Conservation (phyloP, 2,329 filamentous ascomycete genomes). For the Colletotrichum trifolii region DNA sequence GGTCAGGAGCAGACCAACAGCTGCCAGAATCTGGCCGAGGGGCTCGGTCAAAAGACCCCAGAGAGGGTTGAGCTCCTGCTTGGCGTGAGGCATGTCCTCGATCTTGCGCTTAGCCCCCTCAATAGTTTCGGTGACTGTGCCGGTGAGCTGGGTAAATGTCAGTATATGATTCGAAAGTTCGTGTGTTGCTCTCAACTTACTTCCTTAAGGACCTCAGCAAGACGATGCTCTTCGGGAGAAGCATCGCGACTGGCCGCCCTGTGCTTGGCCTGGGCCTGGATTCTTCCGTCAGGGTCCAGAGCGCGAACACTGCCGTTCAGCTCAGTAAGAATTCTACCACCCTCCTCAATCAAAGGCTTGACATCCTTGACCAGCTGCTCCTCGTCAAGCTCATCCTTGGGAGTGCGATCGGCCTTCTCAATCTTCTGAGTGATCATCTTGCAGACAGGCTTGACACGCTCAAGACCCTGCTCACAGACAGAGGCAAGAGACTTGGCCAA, state of each 20-base stretch:
- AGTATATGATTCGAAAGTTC: background rate
- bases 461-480: constrained; percentile 81
- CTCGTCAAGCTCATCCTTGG: constrained; percentile 89
- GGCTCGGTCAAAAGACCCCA: constrained; percentile 87
- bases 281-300: constrained; percentile 88
- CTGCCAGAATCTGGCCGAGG: constrained; percentile 90
- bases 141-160: constrained; percentile 69
- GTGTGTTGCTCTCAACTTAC: constrained; percentile 43
- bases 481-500: constrained; percentile 80
- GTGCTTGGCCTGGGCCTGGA: constrained; percentile 86
- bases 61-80: constrained; percentile 93
- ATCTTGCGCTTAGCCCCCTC: constrained; percentile 91
- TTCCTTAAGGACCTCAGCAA: constrained; percentile 88
- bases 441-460: constrained; percentile 86
- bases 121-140: constrained; percentile 82
- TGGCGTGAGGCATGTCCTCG: constrained; percentile 90
- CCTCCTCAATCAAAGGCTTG: constrained; percentile 89
- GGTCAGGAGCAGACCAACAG: constrained; percentile 83
- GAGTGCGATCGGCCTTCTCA: constrained; percentile 81
- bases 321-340: constrained; percentile 82
- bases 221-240: constrained; percentile 83
- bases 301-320: constrained; percentile 88
- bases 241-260: constrained; percentile 80
- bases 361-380: constrained; percentile 88
- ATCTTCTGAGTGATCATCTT: constrained; percentile 89